Base-by-base conservation (phyloP, 2,329 filamentous ascomycete genomes). In the Beauveria sp. region DNA sequence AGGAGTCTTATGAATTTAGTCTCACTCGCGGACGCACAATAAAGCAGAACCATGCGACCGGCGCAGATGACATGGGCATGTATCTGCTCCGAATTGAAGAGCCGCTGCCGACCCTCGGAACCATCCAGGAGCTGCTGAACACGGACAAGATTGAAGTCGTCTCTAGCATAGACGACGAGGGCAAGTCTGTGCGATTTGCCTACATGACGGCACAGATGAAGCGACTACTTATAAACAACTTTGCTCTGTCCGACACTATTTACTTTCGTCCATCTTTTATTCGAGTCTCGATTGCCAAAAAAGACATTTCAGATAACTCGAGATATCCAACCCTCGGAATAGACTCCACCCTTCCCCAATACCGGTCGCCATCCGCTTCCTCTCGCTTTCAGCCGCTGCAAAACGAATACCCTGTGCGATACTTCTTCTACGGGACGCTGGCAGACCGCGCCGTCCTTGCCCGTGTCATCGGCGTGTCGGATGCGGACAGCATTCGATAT, bases 351-450 rank as follows among this genome's bases (percentile, higher is more conserved):
- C 58, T 67, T 40, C 63, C 66, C 7, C 64, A 67, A 28, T 24
- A 63, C 50, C 63, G 63, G 5, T 70, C 69, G 14, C 68, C 66
- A 26, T 47, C 26, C 62, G 64, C 12, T 63, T 60, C 41, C 56
- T 63, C 22, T 62, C 63, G 2, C 54, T 64, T 50, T 55, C 63
- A 20, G 59, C 68, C 51, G 65, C 63, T 22, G 48, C 69, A 44
- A 44, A 62, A 63, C 22, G 57, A 62, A 54, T 65, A 65, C 46
- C 70, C 68, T 0, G 72, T 79, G 0, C 76, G 70, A 69, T 77
- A 77, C 63, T 78, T 77, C 66, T 76, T 77, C 63, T 77, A 78
- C 62, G 73, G 75, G 14, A 76, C 71, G 0, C 67, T 77, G 2
- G 70, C 66, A 1, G 67, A 75, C 10, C 55, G 68, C 0, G 60